Base-by-base conservation (phyloP, 345 rosid genomes). In the Aquilaria sinensis region DNA sequence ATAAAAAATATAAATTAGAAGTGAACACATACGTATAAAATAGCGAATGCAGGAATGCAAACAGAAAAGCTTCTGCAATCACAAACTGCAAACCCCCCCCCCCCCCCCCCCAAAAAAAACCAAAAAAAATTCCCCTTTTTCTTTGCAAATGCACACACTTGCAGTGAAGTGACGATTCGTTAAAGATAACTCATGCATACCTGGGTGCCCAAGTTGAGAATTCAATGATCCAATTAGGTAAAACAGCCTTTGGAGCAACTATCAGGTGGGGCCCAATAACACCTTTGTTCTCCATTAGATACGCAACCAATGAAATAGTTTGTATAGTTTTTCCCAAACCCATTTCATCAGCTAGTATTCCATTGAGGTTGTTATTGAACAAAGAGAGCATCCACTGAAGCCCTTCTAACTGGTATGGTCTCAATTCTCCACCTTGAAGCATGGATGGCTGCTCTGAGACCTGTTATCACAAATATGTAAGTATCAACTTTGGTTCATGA, bases 341-440 rank as follows among this genome's bases (percentile, higher is more conserved):
- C 99, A 95, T 95, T 84, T 95, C 99, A 75, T 95, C 99, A 57
- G 99, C 99, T 80, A 95, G 81, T 71, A 95, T 91, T 53, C 99
- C 99, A 73, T 95, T 95, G 48, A 95, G 85, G 74, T 91, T 87
- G 87, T 95, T 95, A 75, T 95, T 95, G 75, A 83, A 95, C 73
- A 95, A 78, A 60, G 99, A 95, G 43, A 95, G 75, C 99, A 95
- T 95, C 99, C 99, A 91, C 33, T 95, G 99, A 64, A 95, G 99
- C 56, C 99, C 99, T 81, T 95, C 99, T 64, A 95, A 16, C 66
- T 95, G 99, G 80, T 95, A 95, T 7, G 90, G 10, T 70, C 99
- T 78, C 74, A 95, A 77, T 75, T 81, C 96, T 69, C 99, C 99
- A 74, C 99, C 96, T 76, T 83, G 75, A 77, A 95, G 96, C 65